phyloP scores from a whole-genome alignment of 805 yeast genomes.

The Starmerella apicola region DNA sequence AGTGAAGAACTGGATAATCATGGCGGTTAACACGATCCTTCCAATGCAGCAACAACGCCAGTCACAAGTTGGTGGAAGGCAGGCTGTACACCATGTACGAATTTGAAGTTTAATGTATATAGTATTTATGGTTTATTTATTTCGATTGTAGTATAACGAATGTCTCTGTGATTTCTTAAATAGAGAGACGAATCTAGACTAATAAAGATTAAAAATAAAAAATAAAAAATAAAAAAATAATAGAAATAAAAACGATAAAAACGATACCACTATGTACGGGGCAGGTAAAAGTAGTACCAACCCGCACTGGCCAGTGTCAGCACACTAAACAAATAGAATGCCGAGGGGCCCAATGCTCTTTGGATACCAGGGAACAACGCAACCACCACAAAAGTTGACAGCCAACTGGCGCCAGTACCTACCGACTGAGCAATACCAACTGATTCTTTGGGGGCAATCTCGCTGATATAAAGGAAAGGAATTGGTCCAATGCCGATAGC shows the following conservation, averaged over 20 bases:
- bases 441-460: slow-evolving; percentile 71
- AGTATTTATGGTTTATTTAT: not conserved
- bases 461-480: slow-evolving; percentile 79
- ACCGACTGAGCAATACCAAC: slow-evolving; percentile 82
- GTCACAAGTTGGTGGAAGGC: not conserved
- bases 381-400: slow-evolving; percentile 68
- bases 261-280: too few species aligned
- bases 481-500: slow-evolving; percentile 93
- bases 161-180: too few species aligned
- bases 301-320: slow-evolving; percentile 39
- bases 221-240: too few species aligned
- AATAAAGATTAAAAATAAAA: too few species aligned
- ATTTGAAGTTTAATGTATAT: not conserved
- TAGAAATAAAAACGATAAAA: too few species aligned
- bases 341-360: slow-evolving; percentile 57
- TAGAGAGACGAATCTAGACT: too few species aligned
- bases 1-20: slow-evolving; percentile 2
- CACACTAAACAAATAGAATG: slow-evolving; percentile 50
- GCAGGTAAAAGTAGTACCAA: slow-evolving; percentile 4
- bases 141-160: too few species aligned
- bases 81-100: not conserved
- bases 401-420: slow-evolving; percentile 86
- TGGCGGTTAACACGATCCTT: slow-evolving; percentile 7
- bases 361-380: slow-evolving; percentile 66
- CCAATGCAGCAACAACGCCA: slow-evolving; percentile 13